Conservation (phyloP, 108 stramenopile genomes). For the Licmophora abbreviata region DNA sequence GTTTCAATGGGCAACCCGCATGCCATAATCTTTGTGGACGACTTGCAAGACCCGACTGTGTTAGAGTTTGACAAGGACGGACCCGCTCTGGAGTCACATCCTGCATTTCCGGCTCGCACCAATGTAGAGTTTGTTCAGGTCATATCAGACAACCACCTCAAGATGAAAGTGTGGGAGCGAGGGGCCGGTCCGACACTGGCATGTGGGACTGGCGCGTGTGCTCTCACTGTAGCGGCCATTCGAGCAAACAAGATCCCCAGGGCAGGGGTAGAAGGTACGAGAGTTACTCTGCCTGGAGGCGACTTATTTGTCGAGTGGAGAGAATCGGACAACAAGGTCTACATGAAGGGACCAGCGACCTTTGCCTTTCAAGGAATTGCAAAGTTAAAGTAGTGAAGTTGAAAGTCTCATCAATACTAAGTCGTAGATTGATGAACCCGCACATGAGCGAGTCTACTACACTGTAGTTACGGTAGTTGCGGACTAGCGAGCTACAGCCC, state of each 20-base stretch:
- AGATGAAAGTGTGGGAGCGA: conserved; percentile 97
- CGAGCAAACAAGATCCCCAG: conserved; percentile 79
- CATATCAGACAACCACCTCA: conserved; percentile 65
- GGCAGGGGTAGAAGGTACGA: conserved; percentile 29
- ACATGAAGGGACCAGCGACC: conserved; percentile 85
- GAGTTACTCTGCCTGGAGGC: conserved; percentile 86
- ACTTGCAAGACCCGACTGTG: conserved; percentile 79
- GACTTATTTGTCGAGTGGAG: conserved; percentile 91
- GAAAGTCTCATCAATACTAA: no score
- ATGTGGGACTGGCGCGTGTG: conserved; percentile 97
- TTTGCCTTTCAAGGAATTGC: conserved; percentile 55
- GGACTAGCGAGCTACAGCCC: no score
- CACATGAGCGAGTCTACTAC: no score
- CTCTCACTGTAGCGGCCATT: conserved; percentile 88
- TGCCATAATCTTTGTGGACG: conserved; percentile 89
- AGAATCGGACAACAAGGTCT: conserved; percentile 82
- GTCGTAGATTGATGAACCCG: no score
- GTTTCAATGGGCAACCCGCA: conserved; percentile 99
- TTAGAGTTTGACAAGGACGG: conserved; percentile 84
- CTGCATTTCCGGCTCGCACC: conserved; percentile 86
- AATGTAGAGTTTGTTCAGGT: conserved; percentile 98
- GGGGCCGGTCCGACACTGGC: conserved; percentile 96
- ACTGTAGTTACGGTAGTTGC: no score
- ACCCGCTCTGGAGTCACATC: conserved; percentile 83
- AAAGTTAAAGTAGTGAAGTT: conserved; percentile 21